Evolutionary conservation across 1,284 basidiomycete species (phyloP), one percentile per base, ranked within the genome.

Genomic region (Ustilago trichophora): DNA sequence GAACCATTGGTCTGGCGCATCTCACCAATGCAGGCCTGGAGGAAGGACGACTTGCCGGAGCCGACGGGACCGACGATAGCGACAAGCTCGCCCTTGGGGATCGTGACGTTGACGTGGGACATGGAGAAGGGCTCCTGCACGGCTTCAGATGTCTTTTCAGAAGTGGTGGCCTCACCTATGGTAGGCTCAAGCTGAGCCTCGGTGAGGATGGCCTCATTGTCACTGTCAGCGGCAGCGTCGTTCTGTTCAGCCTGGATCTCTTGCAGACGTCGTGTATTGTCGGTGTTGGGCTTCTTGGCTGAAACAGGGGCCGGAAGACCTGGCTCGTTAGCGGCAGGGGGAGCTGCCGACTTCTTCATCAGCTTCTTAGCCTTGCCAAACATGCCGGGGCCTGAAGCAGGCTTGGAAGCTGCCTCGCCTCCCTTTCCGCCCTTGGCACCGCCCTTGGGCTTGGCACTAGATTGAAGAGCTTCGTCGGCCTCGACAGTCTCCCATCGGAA

Each of bases 31-130:
- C 70, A 70, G 10, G 74, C 78, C 25, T 76, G 66, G 2, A 81
- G 59, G 43, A 81, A 62, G 7, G 77, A 76, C 12, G 72, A 74
- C 59, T 81, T 81, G 43, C 80, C 69, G 6, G 64, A 77, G 11
- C 82, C 80, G 25, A 81, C 80, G 4, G 77, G 74, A 6, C 80
- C 80, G 36, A 80, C 75, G 42, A 81, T 76, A 47, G 76, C 72
- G 25, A 72, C 65, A 13, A 76, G 63, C 46, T 76, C 69, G 27
- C 72, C 72, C 34, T 57, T 58, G 25, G 57, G 47, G 38, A 77
- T 71, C 10, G 41, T 32, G 3, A 76, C 21, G 29, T 76, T 70
- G 41, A 76, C 26, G 44, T 74, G 42, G 4, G 53, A 31, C 56
- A 76, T 68, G 41, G 53, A 43, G 64, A 78, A 78, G 4, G 75